These are phyloP conservation scores for Paxillus ammoniavirescens DNA, from an alignment of 768 basidiomycete genomes.

Conservation along the genomic window DNA sequence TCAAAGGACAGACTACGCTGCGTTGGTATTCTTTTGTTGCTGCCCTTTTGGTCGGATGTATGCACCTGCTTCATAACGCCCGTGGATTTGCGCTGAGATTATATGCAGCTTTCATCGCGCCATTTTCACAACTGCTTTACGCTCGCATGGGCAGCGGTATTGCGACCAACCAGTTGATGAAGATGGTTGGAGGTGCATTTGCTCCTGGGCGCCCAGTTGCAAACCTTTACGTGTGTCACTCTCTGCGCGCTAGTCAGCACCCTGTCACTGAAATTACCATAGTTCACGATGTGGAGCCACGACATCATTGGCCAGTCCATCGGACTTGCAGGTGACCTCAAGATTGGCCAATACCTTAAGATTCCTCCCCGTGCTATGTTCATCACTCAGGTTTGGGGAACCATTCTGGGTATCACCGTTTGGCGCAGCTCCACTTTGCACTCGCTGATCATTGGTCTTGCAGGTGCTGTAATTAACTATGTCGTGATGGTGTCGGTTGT, in stretches of 20 bases:
- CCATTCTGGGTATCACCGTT: conserved; percentile 12
- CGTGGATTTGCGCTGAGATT: conserved; percentile 1
- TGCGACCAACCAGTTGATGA: conserved; percentile 29
- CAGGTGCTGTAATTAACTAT: conserved; percentile 36
- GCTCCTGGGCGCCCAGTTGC: conserved; percentile 66
- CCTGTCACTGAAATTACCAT: neutral
- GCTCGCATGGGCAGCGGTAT: no score
- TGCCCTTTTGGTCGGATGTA: conserved; percentile 52
- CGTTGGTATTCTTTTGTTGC: conserved; percentile 64
- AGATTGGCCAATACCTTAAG: conserved; percentile 50
- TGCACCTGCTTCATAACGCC: conserved; percentile 30
- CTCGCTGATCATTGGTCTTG: neutral
- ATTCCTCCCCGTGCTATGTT: conserved; percentile 69
- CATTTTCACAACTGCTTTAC: conserved; percentile 30
- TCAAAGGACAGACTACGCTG: conserved; percentile 59
- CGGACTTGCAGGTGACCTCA: conserved; percentile 46
- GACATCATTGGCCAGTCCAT: conserved; percentile 57
- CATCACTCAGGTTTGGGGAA: conserved; percentile 50
- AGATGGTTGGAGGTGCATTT: conserved; percentile 60
- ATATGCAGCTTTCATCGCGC: conserved; percentile 16
- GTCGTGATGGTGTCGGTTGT: conserved; percentile 56
- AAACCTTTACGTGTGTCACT: conserved; percentile 56
- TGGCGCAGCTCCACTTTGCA: neutral
- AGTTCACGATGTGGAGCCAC: conserved; percentile 72
- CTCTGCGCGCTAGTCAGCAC: neutral